phyloP scores from a whole-genome alignment of 495 filamentous ascomycete species.

The Penicillium dipodomyicola region DNA sequence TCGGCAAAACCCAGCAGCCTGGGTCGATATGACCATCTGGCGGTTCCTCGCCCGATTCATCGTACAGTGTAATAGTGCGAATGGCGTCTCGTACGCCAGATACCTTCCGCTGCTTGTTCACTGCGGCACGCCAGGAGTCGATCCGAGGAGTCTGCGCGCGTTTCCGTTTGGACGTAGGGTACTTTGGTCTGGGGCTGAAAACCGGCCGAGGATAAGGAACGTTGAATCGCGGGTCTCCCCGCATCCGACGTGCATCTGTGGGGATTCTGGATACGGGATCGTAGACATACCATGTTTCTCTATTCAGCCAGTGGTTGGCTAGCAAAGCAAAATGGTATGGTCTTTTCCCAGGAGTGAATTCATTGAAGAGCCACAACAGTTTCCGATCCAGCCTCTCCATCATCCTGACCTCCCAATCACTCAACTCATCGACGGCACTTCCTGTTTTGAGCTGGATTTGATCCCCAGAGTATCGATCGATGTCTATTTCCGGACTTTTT shows the following conservation, averaged over 20 bases:
- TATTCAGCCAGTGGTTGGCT: constrained; percentile 46
- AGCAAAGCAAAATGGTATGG: constrained; percentile 45
- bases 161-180: constrained; percentile 19
- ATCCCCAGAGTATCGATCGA: background rate
- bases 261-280: constrained; percentile 41
- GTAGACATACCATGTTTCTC: constrained; percentile 41
- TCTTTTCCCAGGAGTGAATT: constrained; percentile 41
- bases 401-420: constrained; percentile 39
- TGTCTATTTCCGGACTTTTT: background rate
- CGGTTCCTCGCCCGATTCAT: constrained; percentile 41
- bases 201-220: constrained; percentile 29
- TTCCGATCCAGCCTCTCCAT: constrained; percentile 39
- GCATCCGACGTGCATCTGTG: constrained; percentile 30
- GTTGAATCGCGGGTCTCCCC: constrained; percentile 42
- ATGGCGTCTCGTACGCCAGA: constrained; percentile 30
- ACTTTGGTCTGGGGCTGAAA: constrained; percentile 27
- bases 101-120: constrained; percentile 35
- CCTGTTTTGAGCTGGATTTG: background rate
- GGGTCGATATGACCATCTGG: constrained; percentile 43
- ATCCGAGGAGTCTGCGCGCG: constrained; percentile 31
- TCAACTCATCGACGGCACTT: constrained; percentile 17
- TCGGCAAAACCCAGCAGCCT: constrained; percentile 43
- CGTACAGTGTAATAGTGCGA: constrained; percentile 31
- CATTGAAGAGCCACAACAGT: constrained; percentile 39
- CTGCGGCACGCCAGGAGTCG: constrained; percentile 40